Percentiles rank a stretch among this genome's conserved stretches.
Evolutionary conservation across 148 eudicot genomes (phyloP).

Genomic region (Suaeda aralocaspica): DNA sequence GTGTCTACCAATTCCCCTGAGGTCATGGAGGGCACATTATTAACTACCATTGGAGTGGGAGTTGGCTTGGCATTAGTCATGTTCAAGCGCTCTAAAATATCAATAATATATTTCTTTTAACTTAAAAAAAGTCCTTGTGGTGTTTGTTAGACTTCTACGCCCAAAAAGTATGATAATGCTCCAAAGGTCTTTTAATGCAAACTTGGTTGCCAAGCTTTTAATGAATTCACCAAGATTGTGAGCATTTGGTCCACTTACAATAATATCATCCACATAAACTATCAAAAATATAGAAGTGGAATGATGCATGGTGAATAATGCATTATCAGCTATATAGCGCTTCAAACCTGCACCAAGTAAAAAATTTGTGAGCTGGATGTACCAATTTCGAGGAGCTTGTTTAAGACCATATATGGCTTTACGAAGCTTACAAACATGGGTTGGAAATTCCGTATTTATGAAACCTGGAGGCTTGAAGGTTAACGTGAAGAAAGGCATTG

Average conservation of each 20-base stretch:
- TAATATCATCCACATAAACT: not conserved
- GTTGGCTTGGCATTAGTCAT: not conserved
- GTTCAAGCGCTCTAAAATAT: not conserved
- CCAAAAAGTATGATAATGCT: not conserved
- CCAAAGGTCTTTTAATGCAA: constrained; percentile 3
- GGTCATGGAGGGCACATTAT: no score
- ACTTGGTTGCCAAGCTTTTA: not conserved
- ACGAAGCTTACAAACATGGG: not conserved
- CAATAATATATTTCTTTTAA: not conserved
- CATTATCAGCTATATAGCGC: not conserved
- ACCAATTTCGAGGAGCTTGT: not conserved
- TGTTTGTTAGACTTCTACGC: not conserved
- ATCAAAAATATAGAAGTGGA: not conserved
- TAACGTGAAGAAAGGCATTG: no score
- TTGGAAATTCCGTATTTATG: no score
- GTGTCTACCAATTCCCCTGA: no score
- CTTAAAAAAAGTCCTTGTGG: not conserved
- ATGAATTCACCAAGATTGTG: not conserved
- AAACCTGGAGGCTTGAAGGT: no score
- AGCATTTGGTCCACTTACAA: not conserved
- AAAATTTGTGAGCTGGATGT: not conserved
- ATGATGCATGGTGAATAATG: not conserved
- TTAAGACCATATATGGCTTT: constrained; percentile 6
- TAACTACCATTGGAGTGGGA: not conserved
- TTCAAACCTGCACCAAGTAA: not conserved